Evolutionary conservation across 2,329 filamentous ascomycete species (phyloP), one percentile per base, ranked within the genome.

Genomic region (Dendrostoma leiphaemia): DNA sequence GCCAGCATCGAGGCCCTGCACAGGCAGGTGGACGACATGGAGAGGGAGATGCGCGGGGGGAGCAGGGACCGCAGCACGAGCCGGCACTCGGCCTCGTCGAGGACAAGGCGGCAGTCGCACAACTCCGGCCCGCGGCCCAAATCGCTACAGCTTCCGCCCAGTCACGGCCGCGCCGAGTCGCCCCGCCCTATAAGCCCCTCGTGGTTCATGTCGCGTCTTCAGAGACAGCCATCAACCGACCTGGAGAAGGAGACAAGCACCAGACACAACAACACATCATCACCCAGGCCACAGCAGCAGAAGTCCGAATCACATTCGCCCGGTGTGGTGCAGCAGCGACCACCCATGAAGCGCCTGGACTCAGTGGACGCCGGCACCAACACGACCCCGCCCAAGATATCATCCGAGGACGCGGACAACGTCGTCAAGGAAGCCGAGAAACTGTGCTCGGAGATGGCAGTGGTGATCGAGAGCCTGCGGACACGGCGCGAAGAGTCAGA

Each of bases 401-500:
- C 64, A 15, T 54, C 59, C 7, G 53, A 64, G 44, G 60, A 61
- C 15, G 60, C 62, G 15, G 61, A 61, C 28, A 58, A 60, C 3
- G 59, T 71, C 15, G 63, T 65, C 2, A 28, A 37, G 10, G 66
- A 69, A 37, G 68, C 69, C 10, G 65, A 78, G 41, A 73, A 73
- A 58, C 66, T 86, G 3, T 78, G 78, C 35, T 68, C 71, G 17
- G 76, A 81, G 56, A 66, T 87, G 32, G 72, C 75, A 5, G 69
- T 68, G 5, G 72, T 83, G 10, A 71, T 83, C 31, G 67, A 67
- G 26, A 80, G 77, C 53, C 71, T 87, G 19, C 72, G 76, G 51
- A 74, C 74, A 35, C 74, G 83, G 35, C 79, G 80, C 59, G 80
- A 85, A 64, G 83, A 87, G 67, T 78, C 80, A 40, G 78, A 84